Conservation (phyloP, 2,329 filamentous ascomycete genomes). For the Aspergillus phoenicis region DNA sequence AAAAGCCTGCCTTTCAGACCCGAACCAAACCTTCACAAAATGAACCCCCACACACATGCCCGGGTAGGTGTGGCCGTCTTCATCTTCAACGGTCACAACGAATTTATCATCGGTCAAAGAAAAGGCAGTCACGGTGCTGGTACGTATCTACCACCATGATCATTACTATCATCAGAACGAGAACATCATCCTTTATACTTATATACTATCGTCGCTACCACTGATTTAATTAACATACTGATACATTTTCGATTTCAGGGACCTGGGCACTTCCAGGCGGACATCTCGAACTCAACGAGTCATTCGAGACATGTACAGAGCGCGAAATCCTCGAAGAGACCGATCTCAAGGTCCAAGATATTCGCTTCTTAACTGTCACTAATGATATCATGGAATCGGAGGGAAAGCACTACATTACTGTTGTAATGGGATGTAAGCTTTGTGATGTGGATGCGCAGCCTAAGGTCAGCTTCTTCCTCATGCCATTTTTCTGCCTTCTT, state of each 20-base stretch:
- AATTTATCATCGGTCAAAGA: constrained; percentile 20
- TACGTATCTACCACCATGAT: background rate
- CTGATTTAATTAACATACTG: too few relatives aligned
- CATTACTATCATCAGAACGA: background rate
- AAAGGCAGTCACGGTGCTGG: constrained; percentile 23
- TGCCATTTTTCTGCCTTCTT: background rate
- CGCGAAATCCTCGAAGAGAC: constrained; percentile 74
- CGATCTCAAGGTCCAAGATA: constrained; percentile 57
- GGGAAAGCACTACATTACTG: constrained; percentile 73
- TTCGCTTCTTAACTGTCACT: constrained; percentile 62
- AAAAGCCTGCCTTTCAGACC: background rate
- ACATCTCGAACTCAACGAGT: constrained; percentile 72
- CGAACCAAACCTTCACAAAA: background rate
- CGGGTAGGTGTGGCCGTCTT: constrained; percentile 22
- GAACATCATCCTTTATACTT: background rate
- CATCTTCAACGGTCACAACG: constrained; percentile 13
- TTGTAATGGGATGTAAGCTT: constrained; percentile 64
- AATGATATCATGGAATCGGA: constrained; percentile 65
- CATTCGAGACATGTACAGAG: constrained; percentile 62
- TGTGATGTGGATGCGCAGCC: constrained; percentile 54
- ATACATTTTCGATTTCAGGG: constrained; percentile 41
- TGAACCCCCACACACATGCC: constrained; percentile 1
- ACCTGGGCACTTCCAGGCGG: constrained; percentile 72
- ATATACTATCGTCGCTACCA: background rate
- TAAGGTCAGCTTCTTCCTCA: constrained; percentile 48